Evolutionary conservation across 306 rosid genomes (phyloP), one percentile per base, ranked within the genome.

Genomic region (Trifolium fragiferum): DNA sequence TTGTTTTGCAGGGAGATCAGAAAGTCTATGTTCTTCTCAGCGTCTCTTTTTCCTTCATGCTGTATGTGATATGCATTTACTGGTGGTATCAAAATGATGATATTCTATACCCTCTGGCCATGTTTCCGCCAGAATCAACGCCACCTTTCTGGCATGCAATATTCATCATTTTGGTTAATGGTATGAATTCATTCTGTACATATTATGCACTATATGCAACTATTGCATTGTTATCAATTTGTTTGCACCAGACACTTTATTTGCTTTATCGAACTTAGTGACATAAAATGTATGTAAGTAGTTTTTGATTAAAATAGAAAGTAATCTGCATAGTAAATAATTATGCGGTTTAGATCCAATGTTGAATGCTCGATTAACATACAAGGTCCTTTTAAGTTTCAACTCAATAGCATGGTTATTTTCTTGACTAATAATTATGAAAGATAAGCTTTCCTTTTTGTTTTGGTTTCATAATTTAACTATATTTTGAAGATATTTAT

Each of bases 71-170:
- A 44, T 79, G 84, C 84, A 76, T 92, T 81, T 92, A 94, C 82
- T 90, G 90, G 96, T 92, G 90, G 95, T 82, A 78, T 78, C 86
- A 44, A 53, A 84, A 86, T 81, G 98, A 95, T 25, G 91, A 90
- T 83, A 86, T 92, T 78, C 74, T 95, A 12, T 81, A 78, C 70
- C 92, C 97, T 1, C 73, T 95, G 80, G 82, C 76, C 61, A 80
- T 95, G 97, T 80, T 92, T 82, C 98, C 99, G 40, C 99, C 97
- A 62, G 85, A 83, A 79, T 74, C 87, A 54, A 81, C 85, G 20
- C 92, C 91, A 15, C 90, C 93, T 6, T 92, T 95, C 76, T 92
- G 98, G 98, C 92, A 90, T 82, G 87, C 96, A 25, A 68, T 95
- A 66, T 95, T 92, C 82, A 87, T 90, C 86, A 83, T 89, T 77